Conservation (phyloP, 2,329 filamentous ascomycete genomes). For the Blastomyces parvus region DNA sequence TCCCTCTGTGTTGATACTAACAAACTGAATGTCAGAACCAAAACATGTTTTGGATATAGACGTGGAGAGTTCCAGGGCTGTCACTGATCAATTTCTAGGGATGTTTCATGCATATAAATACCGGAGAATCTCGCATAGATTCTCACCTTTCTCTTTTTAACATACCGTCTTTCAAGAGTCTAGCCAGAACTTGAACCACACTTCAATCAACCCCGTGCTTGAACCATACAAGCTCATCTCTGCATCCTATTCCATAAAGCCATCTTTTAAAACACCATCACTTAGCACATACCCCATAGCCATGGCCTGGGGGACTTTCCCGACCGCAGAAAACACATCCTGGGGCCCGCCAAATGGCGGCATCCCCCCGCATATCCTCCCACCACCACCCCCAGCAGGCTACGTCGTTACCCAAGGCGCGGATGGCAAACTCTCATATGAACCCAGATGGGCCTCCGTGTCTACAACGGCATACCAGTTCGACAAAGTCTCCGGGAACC, state of each 20-base stretch:
- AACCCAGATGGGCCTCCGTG: not conserved
- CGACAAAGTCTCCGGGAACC: not conserved
- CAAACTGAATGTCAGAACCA: not conserved
- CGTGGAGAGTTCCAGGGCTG: too few species aligned
- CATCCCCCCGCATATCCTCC: not conserved
- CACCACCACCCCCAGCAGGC: not conserved
- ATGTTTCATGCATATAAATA: constrained; percentile 5
- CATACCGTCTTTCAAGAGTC: not conserved
- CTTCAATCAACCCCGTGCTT: not conserved
- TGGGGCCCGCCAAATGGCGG: not conserved
- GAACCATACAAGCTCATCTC: not conserved
- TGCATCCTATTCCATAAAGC: not conserved
- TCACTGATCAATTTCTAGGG: not conserved
- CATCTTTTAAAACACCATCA: not conserved
- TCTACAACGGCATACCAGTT: not conserved
- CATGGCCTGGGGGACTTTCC: not conserved
- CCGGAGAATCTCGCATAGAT: not conserved
- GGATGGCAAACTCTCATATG: not conserved
- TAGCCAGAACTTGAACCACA: not conserved
- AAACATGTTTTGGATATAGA: not conserved
- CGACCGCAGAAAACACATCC: not conserved
- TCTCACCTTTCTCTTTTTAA: not conserved
- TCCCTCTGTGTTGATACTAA: too few species aligned
- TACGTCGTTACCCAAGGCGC: too few species aligned
- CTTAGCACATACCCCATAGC: not conserved